Evolutionary conservation across 1,284 basidiomycete species (phyloP), one percentile per base, ranked within the genome.

Genomic region (Apiotrichum akiyoshidainum): DNA sequence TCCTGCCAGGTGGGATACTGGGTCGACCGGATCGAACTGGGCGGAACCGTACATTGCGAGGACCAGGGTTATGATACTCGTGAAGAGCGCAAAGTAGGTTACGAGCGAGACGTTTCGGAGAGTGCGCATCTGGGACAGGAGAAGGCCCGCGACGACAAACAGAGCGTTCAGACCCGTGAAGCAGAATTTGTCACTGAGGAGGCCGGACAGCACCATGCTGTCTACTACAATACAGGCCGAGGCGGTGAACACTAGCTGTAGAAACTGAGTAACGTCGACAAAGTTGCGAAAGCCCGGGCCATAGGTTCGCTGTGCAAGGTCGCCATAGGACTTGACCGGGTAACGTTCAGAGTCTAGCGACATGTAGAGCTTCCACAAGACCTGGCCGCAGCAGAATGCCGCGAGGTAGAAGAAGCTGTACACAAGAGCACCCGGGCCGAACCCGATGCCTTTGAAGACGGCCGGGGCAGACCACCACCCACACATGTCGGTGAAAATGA

Each of bases 381-480:
- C 57, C 47, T 63, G 61, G 19, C 64, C 64, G 9, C 55, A 52
- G 16, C 26, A 35, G 37, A 65, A 63, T 0, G 64, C 61, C 13
- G 63, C 35, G 16, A 59, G 33, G 22, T 22, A 65, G 53, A 65
- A 61, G 21, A 40, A 41, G 14, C 58, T 59, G 54, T 58, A 71
- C 17, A 70, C 58, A 5, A 65, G 44, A n/a, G 70, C 49, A 13
- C 68, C 68, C 3, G 70, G 68, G 0, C 54, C 65, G 31, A 66
- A 61, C 1, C 69, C 71, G 19, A 72, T 60, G 16, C 55, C 33
- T 14, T 60, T 49, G 58, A 74, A 73, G 16, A 71, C 69, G 56
- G 72, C 71, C 0, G 72, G 70, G 0, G 74, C 69, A 45, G 70
- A 69, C 60, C 68, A 72, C 19, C 74, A 74, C 11, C 77, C 77